A percentile compares a stretch with the other conserved stretches of the same genome.
Evolutionary conservation across 805 yeast species (phyloP).

Genomic region (Maudiozyma serrabonitensis): DNA sequence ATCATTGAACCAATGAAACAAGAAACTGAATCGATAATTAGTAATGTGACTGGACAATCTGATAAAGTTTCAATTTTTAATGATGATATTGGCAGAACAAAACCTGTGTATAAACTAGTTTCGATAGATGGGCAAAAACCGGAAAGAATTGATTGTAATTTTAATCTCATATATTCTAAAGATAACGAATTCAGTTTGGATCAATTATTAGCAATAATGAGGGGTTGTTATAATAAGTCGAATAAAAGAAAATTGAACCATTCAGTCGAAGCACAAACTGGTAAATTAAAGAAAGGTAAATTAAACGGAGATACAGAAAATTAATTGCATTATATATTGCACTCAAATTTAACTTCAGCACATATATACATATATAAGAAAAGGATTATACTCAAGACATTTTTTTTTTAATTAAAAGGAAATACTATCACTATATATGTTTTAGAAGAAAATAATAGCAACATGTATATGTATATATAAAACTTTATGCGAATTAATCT

Average conservation of each 20-base stretch:
- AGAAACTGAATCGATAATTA: not conserved
- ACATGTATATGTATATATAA: not conserved
- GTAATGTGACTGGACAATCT: not conserved
- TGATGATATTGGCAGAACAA: constrained; percentile 29
- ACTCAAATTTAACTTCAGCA: not conserved
- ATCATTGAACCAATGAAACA: constrained; percentile 2
- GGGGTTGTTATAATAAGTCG: constrained; percentile 23
- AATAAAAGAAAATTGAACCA: not conserved
- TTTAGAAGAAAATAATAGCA: not conserved
- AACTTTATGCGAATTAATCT: not conserved
- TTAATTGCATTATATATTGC: not conserved
- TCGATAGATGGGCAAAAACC: constrained; percentile 45
- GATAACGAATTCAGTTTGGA: constrained; percentile 45
- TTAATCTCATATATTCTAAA: constrained; percentile 43
- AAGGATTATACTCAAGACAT: no score
- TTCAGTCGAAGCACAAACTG: not conserved
- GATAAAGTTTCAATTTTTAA: constrained; percentile 27
- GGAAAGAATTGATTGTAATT: constrained; percentile 50
- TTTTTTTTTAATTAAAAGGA: not conserved
- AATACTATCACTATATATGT: no score
- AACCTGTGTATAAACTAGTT: constrained; percentile 40
- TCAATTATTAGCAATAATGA: constrained; percentile 50
- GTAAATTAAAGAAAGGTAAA: not conserved
- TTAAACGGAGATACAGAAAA: not conserved
- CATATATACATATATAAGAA: not conserved